Conservation (phyloP, 2,329 filamentous ascomycete species). For the Tolypocladium nubicola region DNA sequence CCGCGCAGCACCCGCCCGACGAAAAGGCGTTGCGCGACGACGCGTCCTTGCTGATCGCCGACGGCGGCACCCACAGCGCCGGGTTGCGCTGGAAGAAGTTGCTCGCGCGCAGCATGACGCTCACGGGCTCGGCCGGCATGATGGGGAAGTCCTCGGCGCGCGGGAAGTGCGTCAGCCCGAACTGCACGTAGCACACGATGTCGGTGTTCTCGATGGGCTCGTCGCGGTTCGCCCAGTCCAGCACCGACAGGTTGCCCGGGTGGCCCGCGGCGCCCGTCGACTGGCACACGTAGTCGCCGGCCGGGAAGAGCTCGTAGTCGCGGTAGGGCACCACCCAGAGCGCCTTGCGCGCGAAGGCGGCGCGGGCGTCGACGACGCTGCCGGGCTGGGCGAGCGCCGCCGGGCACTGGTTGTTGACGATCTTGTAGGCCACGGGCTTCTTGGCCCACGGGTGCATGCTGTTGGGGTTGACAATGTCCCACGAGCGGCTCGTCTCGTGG, state of each 20-base stretch:
- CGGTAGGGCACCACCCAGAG: constrained; percentile 32
- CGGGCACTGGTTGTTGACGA: constrained; percentile 35
- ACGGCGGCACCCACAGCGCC: constrained; percentile 36
- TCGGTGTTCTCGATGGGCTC: constrained; percentile 40
- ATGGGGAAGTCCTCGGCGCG: constrained; percentile 57
- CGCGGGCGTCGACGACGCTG: constrained; percentile 25
- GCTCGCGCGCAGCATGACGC: constrained; percentile 36
- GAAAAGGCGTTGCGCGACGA: constrained; percentile 10
- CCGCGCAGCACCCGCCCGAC: constrained; percentile 4
- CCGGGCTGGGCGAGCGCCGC: constrained; percentile 29
- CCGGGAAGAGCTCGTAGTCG: constrained; percentile 30
- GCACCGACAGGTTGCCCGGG: constrained; percentile 14
- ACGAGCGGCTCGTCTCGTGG: constrained; percentile 15
- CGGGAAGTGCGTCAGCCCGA: constrained; percentile 49
- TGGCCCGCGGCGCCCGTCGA: constrained; percentile 26
- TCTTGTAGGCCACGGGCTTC: constrained; percentile 34
- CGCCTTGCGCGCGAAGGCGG: constrained; percentile 29
- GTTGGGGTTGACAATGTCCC: constrained; percentile 30
- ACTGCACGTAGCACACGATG: constrained; percentile 40
- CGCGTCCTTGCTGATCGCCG: constrained; percentile 21
- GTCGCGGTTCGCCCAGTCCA: constrained; percentile 36
- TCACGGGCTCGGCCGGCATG: constrained; percentile 51
- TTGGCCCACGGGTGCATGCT: constrained; percentile 27
- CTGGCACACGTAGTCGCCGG: constrained; percentile 32
- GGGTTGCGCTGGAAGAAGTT: constrained; percentile 44